Conservation (phyloP, 2,329 filamentous ascomycete species). For the Alternaria brassicae region DNA sequence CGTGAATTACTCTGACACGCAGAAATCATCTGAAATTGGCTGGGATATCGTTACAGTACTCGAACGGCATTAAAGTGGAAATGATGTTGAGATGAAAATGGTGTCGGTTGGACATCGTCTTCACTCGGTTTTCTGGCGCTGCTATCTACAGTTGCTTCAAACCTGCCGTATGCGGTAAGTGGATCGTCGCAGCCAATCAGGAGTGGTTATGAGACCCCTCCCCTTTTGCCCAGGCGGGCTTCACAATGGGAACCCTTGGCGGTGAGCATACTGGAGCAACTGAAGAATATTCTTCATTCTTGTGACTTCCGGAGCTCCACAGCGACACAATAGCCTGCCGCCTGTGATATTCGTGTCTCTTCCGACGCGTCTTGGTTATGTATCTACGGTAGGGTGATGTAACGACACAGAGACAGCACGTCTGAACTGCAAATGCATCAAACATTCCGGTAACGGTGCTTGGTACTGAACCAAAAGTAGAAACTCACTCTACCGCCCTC, state of each 20-base stretch:
- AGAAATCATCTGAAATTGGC: background rate
- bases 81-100: background rate
- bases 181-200: background rate
- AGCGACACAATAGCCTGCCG: background rate
- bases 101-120: background rate
- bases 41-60: background rate
- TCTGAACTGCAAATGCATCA: background rate
- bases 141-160: background rate
- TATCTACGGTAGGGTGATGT: background rate
- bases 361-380: background rate
- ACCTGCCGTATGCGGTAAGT: constrained; percentile 1
- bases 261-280: background rate
- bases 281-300: background rate
- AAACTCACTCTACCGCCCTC: background rate
- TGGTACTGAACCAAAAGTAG: background rate
- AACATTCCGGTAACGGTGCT: background rate
- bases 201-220: background rate
- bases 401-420: background rate
- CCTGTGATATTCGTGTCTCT: background rate
- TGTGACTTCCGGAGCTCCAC: background rate
- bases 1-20: background rate
- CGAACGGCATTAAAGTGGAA: background rate
- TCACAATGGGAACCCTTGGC: background rate
- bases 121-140: background rate
- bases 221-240: background rate